Evolutionary conservation across 345 rosid genomes (phyloP), one percentile per base, ranked within the genome.

Genomic region (Gossypium longicalyx): DNA sequence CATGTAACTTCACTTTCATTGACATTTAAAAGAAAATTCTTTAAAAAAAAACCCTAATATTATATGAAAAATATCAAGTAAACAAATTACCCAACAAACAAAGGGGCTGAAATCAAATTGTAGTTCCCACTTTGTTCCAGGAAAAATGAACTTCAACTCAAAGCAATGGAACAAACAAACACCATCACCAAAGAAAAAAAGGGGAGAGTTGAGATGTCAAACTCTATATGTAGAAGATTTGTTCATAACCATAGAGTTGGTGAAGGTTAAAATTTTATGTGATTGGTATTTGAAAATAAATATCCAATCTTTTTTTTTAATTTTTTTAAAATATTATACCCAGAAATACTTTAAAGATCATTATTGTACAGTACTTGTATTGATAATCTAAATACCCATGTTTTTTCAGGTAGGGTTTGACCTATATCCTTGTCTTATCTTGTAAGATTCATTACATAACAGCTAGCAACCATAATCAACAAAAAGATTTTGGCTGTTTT

Each of bases 151-250:
- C 70, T 81, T 74, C 4, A 75, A 61, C 70, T 72, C 63, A 47
- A 78, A 72, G 77, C 74, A 56, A 74, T 48, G 60, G 45, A 69
- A 61, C 71, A 65, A 23, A 58, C 34, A 58, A 58, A 58, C 62
- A 56, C 12, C 27, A 9, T 12, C 67, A 73, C 76, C 77, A 74
- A 64, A 74, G 23, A 9, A 22, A 64, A 64, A 23, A 12, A 22
- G 59, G 20, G 12, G 77, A 75, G 58, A 11, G 82, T 78, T 80
- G 70, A 69, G 59, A 76, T 41, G 80, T 83, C 77, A 22, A 20
- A 27, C 20, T 74, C 80, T 3, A 23, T 20, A 64, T 12, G 29
- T 20, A 56, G 17, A 66, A 56, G 44, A 54, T 20, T 22, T 47
- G 34, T 29, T 23, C 77, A 27, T 34, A 48, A 11, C 51, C 27